Conservation (phyloP, 2,329 filamentous ascomycete genomes). For the Magnaporthiopsis poae region DNA sequence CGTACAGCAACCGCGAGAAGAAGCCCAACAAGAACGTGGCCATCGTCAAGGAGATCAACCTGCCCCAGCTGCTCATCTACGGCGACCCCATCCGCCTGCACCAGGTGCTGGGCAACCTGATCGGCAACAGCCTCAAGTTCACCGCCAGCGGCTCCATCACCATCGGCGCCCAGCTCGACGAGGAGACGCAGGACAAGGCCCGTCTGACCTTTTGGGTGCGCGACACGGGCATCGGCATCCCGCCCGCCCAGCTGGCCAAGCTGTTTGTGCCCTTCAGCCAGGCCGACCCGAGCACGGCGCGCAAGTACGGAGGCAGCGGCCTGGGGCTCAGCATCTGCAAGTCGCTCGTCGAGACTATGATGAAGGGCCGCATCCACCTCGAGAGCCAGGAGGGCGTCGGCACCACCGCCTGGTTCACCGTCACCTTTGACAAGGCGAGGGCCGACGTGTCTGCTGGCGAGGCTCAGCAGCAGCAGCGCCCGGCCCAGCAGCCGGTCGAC, state of each 20-base stretch:
- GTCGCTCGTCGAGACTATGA: constrained; percentile 83
- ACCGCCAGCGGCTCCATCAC: constrained; percentile 79
- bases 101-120: constrained; percentile 68
- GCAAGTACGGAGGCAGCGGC: constrained; percentile 85
- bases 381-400: constrained; percentile 65
- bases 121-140: constrained; percentile 90
- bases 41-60: constrained; percentile 60
- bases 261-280: constrained; percentile 89
- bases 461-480: constrained; percentile 22
- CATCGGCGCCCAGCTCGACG: constrained; percentile 64
- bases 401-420: constrained; percentile 66
- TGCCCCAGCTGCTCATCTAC: constrained; percentile 65
- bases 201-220: constrained; percentile 75
- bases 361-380: constrained; percentile 75
- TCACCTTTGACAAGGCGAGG: constrained; percentile 76
- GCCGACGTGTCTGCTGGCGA: constrained; percentile 49
- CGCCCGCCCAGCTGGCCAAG: constrained; percentile 69
- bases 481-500: constrained; percentile 11
- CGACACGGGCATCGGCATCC: constrained; percentile 87
- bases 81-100: constrained; percentile 58
- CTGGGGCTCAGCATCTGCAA: constrained; percentile 91
- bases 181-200: constrained; percentile 59
- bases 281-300: constrained; percentile 78
- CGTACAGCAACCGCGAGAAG: constrained; percentile 56
- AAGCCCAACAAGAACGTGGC: constrained; percentile 52